Base-by-base conservation (phyloP, 306 rosid species). In the Glycine soja region DNA sequence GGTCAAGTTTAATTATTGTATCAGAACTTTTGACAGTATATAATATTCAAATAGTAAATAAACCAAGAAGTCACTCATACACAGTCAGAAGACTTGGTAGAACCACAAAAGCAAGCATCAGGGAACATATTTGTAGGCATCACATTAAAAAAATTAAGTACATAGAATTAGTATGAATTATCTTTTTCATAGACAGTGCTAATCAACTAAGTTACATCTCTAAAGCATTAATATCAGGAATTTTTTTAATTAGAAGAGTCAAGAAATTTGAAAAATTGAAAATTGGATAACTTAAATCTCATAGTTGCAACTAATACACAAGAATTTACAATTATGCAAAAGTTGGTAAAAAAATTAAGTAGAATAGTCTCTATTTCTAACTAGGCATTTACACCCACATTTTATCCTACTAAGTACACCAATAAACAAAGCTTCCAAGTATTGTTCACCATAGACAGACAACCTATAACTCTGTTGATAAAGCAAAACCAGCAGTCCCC, bases 301-400 rank as follows among this genome's bases (percentile, higher is more conserved):
- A 51, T 47, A 43, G 36, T 65, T 57, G 71, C 69, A 66, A 59
- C 57, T 57, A 50, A 80, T 68, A 78, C 79, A 86, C 70, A 74
- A 53, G 50, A 15, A 73, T 87, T 70, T 84, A 87, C 84, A 81
- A 19, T 34, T 10, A 12, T 5, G 32, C 74, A 38, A 75, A 74
- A 69, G 63, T 6, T 15, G 50, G 46, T 43, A 45, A 57, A 71
- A 24, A 71, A 50, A 50, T 6, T n/a, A 71, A 76, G 72, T 52
- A 69, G 53, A 46, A 54, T 14, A 57, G 70, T 57, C 50, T 70
- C 72, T 63, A 42, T 36, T 56, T 78, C 78, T 81, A 69, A 45
- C 47, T 46, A 53, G 51, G 59, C 80, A 61, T 64, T 69, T 81
- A 86, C 81, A 70, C 45, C 62, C 30, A 69, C 15, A n/a, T 79